Evolutionary conservation across 2,329 filamentous ascomycete genomes (phyloP).

Genomic region (Ceratocystis alfenasii): DNA sequence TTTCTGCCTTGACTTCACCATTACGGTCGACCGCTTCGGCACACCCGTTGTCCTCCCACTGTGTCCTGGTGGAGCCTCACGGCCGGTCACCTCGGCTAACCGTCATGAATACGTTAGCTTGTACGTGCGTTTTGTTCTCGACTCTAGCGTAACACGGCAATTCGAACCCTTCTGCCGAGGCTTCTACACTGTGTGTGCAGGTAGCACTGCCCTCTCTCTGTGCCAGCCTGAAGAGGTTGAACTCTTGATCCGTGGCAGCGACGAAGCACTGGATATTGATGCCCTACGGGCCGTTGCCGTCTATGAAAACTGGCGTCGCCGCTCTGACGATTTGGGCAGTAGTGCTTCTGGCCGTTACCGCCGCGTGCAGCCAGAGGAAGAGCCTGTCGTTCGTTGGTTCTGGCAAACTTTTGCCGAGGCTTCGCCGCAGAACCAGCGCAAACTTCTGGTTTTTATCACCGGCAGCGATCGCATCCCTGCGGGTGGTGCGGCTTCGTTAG

Average conservation of each 20-base stretch:
- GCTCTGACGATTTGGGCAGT: constrained; percentile 25
- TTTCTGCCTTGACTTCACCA: constrained; percentile 72
- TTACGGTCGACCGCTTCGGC: constrained; percentile 67
- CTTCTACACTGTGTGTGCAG: constrained; percentile 83
- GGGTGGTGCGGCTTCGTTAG: constrained; percentile 67
- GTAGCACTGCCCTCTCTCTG: constrained; percentile 65
- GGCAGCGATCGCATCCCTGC: constrained; percentile 84
- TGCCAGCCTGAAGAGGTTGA: constrained; percentile 90
- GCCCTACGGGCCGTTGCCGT: constrained; percentile 64
- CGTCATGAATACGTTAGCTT: constrained; percentile 75
- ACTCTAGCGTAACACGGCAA: constrained; percentile 64
- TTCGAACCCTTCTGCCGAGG: constrained; percentile 91
- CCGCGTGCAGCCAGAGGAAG: constrained; percentile 30
- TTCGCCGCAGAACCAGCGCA: constrained; percentile 56
- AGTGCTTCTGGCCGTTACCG: constrained; percentile 36
- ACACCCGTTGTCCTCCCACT: constrained; percentile 54
- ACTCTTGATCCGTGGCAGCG: constrained; percentile 70
- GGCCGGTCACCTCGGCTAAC: constrained; percentile 72
- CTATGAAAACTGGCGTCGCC: constrained; percentile 64
- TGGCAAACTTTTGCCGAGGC: constrained; percentile 69
- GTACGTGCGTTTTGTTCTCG: constrained; percentile 69
- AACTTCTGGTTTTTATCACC: constrained; percentile 74
- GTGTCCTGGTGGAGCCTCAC: constrained; percentile 58
- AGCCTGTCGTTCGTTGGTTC: constrained; percentile 71
- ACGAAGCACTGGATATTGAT: constrained; percentile 67